These are phyloP conservation scores for Agroathelia rolfsii DNA, from an alignment of 1,284 basidiomycete species.

Conservation along the genomic window DNA sequence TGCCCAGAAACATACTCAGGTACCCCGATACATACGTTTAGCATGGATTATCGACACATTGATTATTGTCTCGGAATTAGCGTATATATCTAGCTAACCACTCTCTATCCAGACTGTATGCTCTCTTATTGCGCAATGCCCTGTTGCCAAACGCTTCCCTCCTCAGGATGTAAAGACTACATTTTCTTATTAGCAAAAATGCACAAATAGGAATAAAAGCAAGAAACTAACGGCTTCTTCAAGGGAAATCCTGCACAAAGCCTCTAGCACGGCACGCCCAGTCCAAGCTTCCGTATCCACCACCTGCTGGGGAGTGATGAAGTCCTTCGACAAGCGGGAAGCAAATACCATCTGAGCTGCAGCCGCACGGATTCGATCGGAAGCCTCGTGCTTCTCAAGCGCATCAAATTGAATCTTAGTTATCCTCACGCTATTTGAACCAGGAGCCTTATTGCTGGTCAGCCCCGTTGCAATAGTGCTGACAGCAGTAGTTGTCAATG, in stretches of 20 bases:
- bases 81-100: too few species aligned
- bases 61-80: too few species aligned
- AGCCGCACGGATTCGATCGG: slow-evolving; percentile 71
- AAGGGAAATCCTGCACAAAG: slow-evolving; percentile 28
- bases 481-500: slow-evolving; percentile 36
- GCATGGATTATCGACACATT: too few species aligned
- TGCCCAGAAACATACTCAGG: too few species aligned
- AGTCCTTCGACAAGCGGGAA: slow-evolving; percentile 62
- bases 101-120: too few species aligned
- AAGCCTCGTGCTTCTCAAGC: too few species aligned
- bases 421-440: slow-evolving; percentile 18
- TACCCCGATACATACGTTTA: too few species aligned
- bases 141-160: slow-evolving; percentile 31
- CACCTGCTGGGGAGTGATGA: slow-evolving; percentile 68
- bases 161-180: slow-evolving; percentile 27
- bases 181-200: too few species aligned
- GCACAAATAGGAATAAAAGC: background rate
- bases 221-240: slow-evolving; percentile 30
- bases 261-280: slow-evolving; percentile 41
- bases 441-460: slow-evolving; percentile 21
- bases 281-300: slow-evolving; percentile 57
- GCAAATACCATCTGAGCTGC: slow-evolving; percentile 82
- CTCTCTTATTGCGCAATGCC: too few species aligned
- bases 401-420: slow-evolving; percentile 22
- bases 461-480: slow-evolving; percentile 20